Base-by-base conservation (phyloP, 1,139 yeast genomes). In the Trichomonascaceae sp. region DNA sequence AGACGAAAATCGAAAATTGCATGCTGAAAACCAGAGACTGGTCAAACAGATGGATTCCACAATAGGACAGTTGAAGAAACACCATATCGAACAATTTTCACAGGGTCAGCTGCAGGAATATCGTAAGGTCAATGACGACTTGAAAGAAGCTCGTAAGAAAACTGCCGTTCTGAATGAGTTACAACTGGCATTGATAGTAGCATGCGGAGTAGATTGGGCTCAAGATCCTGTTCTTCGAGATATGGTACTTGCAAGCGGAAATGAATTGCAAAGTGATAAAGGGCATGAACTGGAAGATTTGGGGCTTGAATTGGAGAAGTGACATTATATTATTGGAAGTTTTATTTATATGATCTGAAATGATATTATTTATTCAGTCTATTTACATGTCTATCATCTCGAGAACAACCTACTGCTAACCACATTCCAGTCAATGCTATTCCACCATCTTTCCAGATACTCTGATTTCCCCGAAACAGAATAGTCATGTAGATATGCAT, bases 381-480 rank as follows among this genome's bases (percentile, higher is more conserved):
- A n/a, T n/a, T n/a, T n/a, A n/a, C n/a, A n/a, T 8, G 8, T 22
- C 43, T 44, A 2, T 46, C 17, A 49, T 38, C 49, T 38, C 39
- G 47, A 19, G 27, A 57, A 58, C 46, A 58, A 47, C 36, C 65
- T 55, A 12, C 61, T 54, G 55, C 63, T 69, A 38, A 91, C 81
- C 52, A 87, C 91, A 57, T 84, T 81, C 99, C 99, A 93, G 71
- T 93, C 83, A 62, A 91, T 80, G 62, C 88, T 79, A 52, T 84
- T 78, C 85, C 96, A 85, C 67, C 87, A 81, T 55, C 83, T 84
- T 58, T 81, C 81, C 64, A 93, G 78, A 69, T 87, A 93, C 59
- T 83, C 81, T 39, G 80, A 77, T 71, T 84, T 85, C 45, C 95
- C 95, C 51, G 74, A 78, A 52, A 88, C 79, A 32, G 97, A 96